Percentiles rank a stretch among this genome's conserved stretches.
These are phyloP conservation scores for Papiliotrema fonsecae DNA, from an alignment of 1,284 basidiomycete species.

Conservation along the genomic window DNA sequence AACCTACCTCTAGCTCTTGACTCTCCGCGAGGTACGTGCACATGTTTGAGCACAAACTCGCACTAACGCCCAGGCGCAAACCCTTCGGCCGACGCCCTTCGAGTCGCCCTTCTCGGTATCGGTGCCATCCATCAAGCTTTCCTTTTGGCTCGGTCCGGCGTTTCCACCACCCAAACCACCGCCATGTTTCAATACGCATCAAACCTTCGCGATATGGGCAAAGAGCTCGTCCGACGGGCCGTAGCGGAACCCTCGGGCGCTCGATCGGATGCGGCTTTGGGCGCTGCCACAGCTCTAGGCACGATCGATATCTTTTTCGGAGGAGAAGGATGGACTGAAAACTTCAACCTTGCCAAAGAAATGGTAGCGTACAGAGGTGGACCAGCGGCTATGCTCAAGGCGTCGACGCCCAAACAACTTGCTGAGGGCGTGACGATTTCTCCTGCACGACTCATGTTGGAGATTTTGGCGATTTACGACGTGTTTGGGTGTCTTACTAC, in stretches of 20 bases:
- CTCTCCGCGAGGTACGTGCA: conserved; percentile 33
- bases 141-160: conserved; percentile 41
- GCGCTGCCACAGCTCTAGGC: conserved; percentile 49
- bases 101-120: conserved; percentile 47
- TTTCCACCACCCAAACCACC: conserved; percentile 32
- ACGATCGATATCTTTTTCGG: conserved; percentile 53
- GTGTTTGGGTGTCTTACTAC: conserved; percentile 52
- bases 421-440: conserved; percentile 47
- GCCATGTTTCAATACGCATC: conserved; percentile 40
- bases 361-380: conserved; percentile 50
- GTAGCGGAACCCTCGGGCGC: conserved; percentile 15
- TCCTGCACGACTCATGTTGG: conserved; percentile 49
- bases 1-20: conserved; percentile 48
- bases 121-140: conserved; percentile 50
- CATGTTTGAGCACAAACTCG: not conserved
- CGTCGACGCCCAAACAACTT: conserved; percentile 26
- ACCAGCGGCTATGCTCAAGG: conserved; percentile 43
- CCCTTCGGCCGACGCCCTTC: conserved; percentile 46
- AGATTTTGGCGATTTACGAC: conserved; percentile 54
- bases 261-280: conserved; percentile 48
- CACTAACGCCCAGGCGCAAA: conserved; percentile 23
- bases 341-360: conserved; percentile 50
- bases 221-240: conserved; percentile 35
- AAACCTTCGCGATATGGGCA: conserved; percentile 35
- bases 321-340: conserved; percentile 50